Base-by-base conservation (phyloP, 2,329 filamentous ascomycete species). In the Calonectria hawksworthii region DNA sequence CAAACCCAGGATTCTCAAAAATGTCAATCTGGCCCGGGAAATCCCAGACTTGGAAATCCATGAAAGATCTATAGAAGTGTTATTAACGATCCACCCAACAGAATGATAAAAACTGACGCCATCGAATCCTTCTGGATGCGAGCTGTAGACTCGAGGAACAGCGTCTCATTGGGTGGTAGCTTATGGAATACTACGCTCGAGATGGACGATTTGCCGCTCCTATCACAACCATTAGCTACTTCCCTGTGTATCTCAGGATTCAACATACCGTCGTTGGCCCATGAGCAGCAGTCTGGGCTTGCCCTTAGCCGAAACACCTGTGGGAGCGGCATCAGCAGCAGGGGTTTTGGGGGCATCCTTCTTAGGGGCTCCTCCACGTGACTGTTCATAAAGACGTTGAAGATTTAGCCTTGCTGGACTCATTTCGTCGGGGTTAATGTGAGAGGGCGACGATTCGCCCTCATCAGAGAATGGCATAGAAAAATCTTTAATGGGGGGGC, bases 101-200 rank as follows among this genome's bases (percentile, higher is more conserved):
- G 23, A 16, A 54, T 68, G 70, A 70, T 32, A 32, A n/a, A 30
- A 52, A 88, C 95, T 87, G 85, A 98, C 96, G 97, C 95, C 89
- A 99, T 96, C 4, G 94, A 95, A 80, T 98, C 96, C 83, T 98
- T 98, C 83, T 98, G 96, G 77, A 99, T 98, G 38, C 95, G 92
- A 13, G 96, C 96, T 5, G 97, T 99, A 0, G 97, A 98, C 85
- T 99, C 97, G 23, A 99, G 90, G 82, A 98, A 99, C 21, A 99
- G 87, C 0, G 97, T 99, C 87, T 99, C 98, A 80, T 95, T 98
- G 2, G 97, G 96, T 4, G 96, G 95, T 83, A 99, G 93, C 84
- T 99, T 99, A 86, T 99, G 96, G 82, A 99, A 99, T n/a, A 99
- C 96, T 63, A 99, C 98, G 82, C 96, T 99, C 32, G 96, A 97